Conservation (phyloP, 2,329 filamentous ascomycete species). For the Sporothrix sp. region DNA sequence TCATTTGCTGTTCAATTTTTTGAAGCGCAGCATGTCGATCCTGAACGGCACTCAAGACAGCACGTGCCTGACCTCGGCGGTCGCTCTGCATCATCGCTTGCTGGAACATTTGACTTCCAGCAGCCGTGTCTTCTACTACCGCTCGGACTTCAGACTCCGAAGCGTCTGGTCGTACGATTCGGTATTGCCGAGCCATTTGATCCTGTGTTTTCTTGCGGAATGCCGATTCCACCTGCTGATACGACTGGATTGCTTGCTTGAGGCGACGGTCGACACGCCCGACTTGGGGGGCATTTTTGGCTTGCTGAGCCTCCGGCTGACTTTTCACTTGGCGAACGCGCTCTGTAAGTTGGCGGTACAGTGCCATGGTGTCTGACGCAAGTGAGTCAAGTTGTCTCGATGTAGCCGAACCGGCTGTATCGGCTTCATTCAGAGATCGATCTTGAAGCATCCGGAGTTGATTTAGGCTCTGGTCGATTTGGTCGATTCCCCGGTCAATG, state of each 20-base stretch:
- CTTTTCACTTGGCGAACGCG: constrained; percentile 77
- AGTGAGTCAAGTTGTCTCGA: constrained; percentile 63
- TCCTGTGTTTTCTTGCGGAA: constrained; percentile 74
- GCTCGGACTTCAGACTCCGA: constrained; percentile 66
- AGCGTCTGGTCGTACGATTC: constrained; percentile 77
- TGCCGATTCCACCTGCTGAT: constrained; percentile 68
- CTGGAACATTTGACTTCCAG: constrained; percentile 73
- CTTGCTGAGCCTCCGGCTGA: constrained; percentile 56
- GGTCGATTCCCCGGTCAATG: constrained; percentile 66
- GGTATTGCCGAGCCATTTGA: constrained; percentile 81
- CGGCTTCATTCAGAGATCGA: constrained; percentile 63
- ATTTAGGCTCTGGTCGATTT: constrained; percentile 62
- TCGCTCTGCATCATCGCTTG: constrained; percentile 76
- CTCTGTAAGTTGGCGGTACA: constrained; percentile 69
- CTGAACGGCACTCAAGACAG: constrained; percentile 68
- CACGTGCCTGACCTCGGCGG: constrained; percentile 70
- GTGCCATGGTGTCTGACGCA: constrained; percentile 69
- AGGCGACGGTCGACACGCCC: constrained; percentile 69
- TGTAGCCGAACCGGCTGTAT: constrained; percentile 55
- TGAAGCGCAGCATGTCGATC: constrained; percentile 78
- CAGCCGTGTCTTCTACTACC: constrained; percentile 61
- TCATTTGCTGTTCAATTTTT: constrained; percentile 86
- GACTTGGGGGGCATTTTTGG: constrained; percentile 70
- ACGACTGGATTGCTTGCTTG: constrained; percentile 70
- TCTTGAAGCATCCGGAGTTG: constrained; percentile 63